Evolutionary conservation across 73 alveolate species (phyloP).

Genomic region (Paramecium octaurelia): DNA sequence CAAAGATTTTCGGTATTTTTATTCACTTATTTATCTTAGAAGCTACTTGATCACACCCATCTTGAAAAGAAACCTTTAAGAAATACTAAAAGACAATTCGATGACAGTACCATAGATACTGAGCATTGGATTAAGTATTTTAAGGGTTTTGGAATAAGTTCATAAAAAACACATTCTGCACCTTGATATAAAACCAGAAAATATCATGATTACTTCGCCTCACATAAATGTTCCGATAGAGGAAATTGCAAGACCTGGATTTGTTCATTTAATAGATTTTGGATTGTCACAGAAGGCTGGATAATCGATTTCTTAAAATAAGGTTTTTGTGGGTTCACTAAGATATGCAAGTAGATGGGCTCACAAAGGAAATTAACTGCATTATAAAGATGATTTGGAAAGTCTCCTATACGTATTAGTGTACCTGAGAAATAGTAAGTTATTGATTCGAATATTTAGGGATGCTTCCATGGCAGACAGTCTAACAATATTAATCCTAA

Average conservation of each 20-base stretch:
- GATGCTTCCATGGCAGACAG: not conserved
- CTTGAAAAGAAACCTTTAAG: not conserved
- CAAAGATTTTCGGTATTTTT: not conserved
- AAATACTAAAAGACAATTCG: not conserved
- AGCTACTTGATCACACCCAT: not conserved
- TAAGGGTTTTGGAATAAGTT: not conserved
- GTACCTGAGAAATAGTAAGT: conserved; percentile 66
- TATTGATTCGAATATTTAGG: not conserved
- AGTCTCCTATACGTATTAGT: conserved; percentile 71
- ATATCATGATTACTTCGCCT: not conserved
- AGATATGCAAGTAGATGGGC: not conserved
- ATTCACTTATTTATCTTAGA: not conserved
- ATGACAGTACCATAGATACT: not conserved
- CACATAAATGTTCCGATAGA: not conserved
- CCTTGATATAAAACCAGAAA: not conserved
- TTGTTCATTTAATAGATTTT: not conserved
- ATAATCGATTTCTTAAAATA: not conserved
- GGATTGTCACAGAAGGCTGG: not conserved
- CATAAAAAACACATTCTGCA: not conserved
- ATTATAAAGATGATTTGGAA: conserved; percentile 74
- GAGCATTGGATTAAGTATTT: not conserved
- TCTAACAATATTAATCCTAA: not conserved
- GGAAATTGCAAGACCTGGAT: not conserved
- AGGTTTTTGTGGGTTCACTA: not conserved
- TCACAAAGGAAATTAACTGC: not conserved